Evolutionary conservation across 116 monocot species (phyloP).

Genomic region (Thalassia testudinum): DNA sequence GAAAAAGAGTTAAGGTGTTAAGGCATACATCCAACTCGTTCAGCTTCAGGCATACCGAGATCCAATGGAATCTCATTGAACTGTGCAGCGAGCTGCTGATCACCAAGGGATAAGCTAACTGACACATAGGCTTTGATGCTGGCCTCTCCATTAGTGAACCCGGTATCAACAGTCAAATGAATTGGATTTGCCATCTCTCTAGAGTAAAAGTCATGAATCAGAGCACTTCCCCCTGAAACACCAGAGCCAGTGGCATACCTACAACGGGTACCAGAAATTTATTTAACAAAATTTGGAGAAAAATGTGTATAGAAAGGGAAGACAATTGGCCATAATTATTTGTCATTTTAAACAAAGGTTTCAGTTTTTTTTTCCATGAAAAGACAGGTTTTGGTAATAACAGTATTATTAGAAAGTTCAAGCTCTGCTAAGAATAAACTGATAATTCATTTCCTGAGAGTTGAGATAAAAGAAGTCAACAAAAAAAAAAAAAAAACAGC

Average conservation of each 20-base stretch:
- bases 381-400: no score
- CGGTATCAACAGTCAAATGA: slow-evolving; percentile 89
- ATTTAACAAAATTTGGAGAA: no score
- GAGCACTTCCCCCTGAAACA: slow-evolving; percentile 76
- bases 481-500: no score
- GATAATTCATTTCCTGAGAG: no score
- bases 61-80: slow-evolving; percentile 94
- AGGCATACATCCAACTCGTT: slow-evolving; percentile 72
- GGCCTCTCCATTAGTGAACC: slow-evolving; percentile 74
- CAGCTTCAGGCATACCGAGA: slow-evolving; percentile 75
- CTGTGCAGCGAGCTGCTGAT: slow-evolving; percentile 74
- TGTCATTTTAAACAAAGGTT: no score
- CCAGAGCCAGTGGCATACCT: slow-evolving; percentile 96
- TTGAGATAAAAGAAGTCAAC: no score
- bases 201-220: slow-evolving; percentile 92
- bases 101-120: slow-evolving; percentile 64
- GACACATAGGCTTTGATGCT: slow-evolving; percentile 90
- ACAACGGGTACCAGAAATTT: no score
- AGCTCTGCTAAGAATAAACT: no score
- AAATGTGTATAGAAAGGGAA: no score
- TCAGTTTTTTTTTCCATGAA: no score
- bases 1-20: background rate
- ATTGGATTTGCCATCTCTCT: slow-evolving; percentile 71
- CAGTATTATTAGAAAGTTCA: no score
- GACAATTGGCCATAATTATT: no score